These are phyloP conservation scores for Rhodotorula taiwanensis DNA, from an alignment of 768 basidiomycete species.

Conservation along the genomic window DNA sequence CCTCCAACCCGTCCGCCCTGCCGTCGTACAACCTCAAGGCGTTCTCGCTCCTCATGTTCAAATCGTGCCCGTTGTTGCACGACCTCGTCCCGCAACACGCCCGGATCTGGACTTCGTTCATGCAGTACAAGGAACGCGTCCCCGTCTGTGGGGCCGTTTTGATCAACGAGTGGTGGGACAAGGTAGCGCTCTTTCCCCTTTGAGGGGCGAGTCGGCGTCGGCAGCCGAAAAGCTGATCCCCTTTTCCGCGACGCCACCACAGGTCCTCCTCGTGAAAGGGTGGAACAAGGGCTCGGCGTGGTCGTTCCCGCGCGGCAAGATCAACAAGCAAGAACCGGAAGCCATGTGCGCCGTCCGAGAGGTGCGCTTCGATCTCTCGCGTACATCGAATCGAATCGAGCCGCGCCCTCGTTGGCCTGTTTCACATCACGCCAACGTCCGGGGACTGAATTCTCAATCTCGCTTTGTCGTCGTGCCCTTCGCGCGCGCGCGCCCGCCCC, in stretches of 20 bases:
- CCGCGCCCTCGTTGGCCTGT: no score
- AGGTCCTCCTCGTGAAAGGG: slow-evolving; percentile 97
- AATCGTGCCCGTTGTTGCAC: slow-evolving; percentile 28
- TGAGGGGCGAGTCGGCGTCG: background rate
- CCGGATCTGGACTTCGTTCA: slow-evolving; percentile 54
- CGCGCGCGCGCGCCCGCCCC: no score
- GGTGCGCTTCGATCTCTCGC: slow-evolving; percentile 49
- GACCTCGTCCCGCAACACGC: slow-evolving; percentile 27
- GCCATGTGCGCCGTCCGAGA: slow-evolving; percentile 83
- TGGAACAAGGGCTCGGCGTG: slow-evolving; percentile 95
- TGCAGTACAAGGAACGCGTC: slow-evolving; percentile 92
- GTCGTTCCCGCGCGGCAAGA: slow-evolving; percentile 99
- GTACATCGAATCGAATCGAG: no score
- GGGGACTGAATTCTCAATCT: no score
- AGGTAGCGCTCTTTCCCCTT: no score
- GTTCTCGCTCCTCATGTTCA: slow-evolving; percentile 58
- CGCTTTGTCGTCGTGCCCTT: no score
- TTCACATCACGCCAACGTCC: no score
- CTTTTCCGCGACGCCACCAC: background rate
- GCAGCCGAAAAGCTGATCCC: no score
- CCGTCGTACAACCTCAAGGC: slow-evolving; percentile 82
- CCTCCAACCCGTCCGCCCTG: slow-evolving; percentile 63
- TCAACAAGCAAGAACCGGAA: slow-evolving; percentile 84
- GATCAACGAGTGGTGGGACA: slow-evolving; percentile 84
- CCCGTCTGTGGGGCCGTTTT: slow-evolving; percentile 97